Conservation (phyloP, 208 protist species). For the Acanthamoeba royreba region DNA sequence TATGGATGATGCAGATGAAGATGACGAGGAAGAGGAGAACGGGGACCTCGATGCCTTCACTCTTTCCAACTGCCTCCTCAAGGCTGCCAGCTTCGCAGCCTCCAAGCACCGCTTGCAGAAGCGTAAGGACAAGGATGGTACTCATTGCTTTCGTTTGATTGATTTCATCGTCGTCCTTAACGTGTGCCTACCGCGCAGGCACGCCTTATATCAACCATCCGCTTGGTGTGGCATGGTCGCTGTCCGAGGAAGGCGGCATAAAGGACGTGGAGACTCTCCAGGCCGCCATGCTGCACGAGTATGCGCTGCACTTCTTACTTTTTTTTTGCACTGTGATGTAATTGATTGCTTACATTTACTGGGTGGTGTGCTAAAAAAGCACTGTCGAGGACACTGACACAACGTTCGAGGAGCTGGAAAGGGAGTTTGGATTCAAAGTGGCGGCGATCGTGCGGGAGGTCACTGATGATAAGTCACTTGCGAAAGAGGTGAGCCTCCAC, state of each 20-base stretch:
- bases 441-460: conserved; percentile 55
- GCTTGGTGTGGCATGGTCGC: conserved; percentile 55
- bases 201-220: conserved; percentile 70
- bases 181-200: conserved; percentile 2
- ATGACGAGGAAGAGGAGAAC: background rate
- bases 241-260: conserved; percentile 36
- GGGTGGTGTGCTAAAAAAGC: background rate
- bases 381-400: conserved; percentile 55
- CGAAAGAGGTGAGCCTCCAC: conserved; percentile 24
- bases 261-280: conserved; percentile 46
- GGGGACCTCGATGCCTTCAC: background rate
- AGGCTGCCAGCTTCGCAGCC: conserved; percentile 49
- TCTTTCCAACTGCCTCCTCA: conserved; percentile 15
- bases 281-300: conserved; percentile 66
- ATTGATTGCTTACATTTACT: background rate
- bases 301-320: background rate
- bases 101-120: conserved; percentile 47
- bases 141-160: background rate
- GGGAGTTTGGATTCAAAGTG: conserved; percentile 52
- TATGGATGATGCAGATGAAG: too few species aligned
- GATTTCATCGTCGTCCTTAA: background rate
- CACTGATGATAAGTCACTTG: conserved; percentile 60
- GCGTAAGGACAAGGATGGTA: background rate
- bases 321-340: background rate
- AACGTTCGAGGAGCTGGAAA: conserved; percentile 53